A percentile compares a stretch with the other conserved stretches of the same genome.
Conservation (phyloP, 2,329 filamentous ascomycete genomes). For the Aspergillus ochraceoroseus region DNA sequence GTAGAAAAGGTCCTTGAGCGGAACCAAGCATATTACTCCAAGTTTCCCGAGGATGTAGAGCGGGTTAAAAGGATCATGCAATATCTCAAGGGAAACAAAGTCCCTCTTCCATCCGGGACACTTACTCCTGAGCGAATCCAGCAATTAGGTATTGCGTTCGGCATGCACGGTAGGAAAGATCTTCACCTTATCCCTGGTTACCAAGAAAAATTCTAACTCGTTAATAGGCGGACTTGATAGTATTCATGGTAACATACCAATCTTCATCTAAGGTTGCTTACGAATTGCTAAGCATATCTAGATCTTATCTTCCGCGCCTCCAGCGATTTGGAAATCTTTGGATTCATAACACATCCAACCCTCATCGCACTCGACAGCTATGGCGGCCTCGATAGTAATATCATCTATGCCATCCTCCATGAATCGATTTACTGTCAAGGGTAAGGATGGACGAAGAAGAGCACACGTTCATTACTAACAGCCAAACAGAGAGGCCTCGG, state of each 20-base stretch:
- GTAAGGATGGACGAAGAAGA: constrained; percentile 26
- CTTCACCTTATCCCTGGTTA: not conserved
- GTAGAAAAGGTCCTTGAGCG: constrained; percentile 60
- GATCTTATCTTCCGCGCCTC: constrained; percentile 64
- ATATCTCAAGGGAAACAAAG: constrained; percentile 58
- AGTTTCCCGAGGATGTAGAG: constrained; percentile 75
- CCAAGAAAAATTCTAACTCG: constrained; percentile 16
- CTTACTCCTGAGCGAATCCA: constrained; percentile 71
- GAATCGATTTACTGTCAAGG: constrained; percentile 81
- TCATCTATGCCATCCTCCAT: constrained; percentile 82
- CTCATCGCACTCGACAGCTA: constrained; percentile 63
- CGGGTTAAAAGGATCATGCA: constrained; percentile 62
- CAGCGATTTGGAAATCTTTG: constrained; percentile 69
- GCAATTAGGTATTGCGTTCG: constrained; percentile 72
- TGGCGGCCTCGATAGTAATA: constrained; percentile 66
- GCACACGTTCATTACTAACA: constrained; percentile 6
- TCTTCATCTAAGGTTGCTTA: not conserved
- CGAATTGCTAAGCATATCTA: constrained; percentile 18
- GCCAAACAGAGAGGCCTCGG: constrained; percentile 52
- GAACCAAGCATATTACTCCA: constrained; percentile 74
- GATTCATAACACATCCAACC: constrained; percentile 67
- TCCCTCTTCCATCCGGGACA: constrained; percentile 63
- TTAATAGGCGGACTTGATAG: constrained; percentile 60
- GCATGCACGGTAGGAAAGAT: constrained; percentile 57
- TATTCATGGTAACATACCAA: constrained; percentile 56